Base-by-base conservation (phyloP, 2,329 filamentous ascomycete species). In the Colletotrichum tofieldiae region DNA sequence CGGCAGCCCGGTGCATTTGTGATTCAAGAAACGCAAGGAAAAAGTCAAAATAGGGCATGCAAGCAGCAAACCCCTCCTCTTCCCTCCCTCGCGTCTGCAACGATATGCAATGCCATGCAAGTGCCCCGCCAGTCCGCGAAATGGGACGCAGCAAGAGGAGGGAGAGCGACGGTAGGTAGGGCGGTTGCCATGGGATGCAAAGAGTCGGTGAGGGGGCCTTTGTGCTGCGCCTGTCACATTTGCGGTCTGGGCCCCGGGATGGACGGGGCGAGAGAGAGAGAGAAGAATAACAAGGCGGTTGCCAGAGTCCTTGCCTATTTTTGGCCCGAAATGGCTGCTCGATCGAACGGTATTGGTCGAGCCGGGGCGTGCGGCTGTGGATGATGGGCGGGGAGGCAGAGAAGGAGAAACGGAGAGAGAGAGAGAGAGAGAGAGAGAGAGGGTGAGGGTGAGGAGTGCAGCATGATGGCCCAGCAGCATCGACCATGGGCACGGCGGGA, bases 31-130 rank as follows among this genome's bases (percentile, higher is more conserved):
- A 41, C 20, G n/a, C 2, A 49, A 67, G 35, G 8, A 23, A 52
- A 72, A 59, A 55, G 39, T 47, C 60, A 62, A 60, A 69, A 72
- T 56, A 72, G 59, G 70, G 70, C 70, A 59, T 64, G 45, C 32
- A 70, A 51, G 41, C 41, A 55, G 49, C 41, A 51, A 54, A 41
- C 65, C 45, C 65, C 69, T 59, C 52, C 59, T 60, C 65, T 60
- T 68, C 4, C 64, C 65, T 55, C 52, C 52, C 32, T 72, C 65
- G 54, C 71, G 20, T 58, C 71, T 73, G 71, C 71, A 71, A 71
- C 71, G 32, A 73, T 47, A 73, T 73, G 71, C 71, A 73, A 63
- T 56, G 66, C 71, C 49, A 65, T 66, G 71, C 71, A 67, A 56
- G 55, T 71, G 61, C 71, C 71, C 71, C 66, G 67, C 71, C 67